Evolutionary conservation across 2,329 filamentous ascomycete genomes (phyloP), one percentile per base, ranked within the genome.

Genomic region (Lachnellula suecica): DNA sequence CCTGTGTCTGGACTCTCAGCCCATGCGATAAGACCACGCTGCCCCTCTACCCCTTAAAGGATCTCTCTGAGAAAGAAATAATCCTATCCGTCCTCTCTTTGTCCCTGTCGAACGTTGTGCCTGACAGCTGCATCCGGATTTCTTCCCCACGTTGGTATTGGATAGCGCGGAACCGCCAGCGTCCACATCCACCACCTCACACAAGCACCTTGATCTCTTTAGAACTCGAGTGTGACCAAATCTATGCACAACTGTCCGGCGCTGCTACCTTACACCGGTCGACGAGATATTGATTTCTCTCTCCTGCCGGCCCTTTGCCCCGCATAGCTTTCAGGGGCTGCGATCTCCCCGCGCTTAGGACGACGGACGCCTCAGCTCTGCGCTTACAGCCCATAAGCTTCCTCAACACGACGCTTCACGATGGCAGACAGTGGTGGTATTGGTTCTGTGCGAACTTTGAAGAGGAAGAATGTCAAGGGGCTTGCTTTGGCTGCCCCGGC

Each of bases 381-480:
- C 37, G 37, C 25, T 35, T 40, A 9, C 43, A 6, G 19, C 7
- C 31, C 11, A n/a, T 11, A 44, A 25, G 29, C 22, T 54, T 34
- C 6, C 13, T 11, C 29, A 38, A 13, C 13, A 15, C n/a, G 51
- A 48, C 22, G 15, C 31, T 38, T 40, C 51, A 56, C 71, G 60
- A 87, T 87, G 84, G 79, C 79, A 35, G 67, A 67, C 49, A 60
- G 51, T 63, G 42, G 42, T 15, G 42, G 35, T 27, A 83, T 85
- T 66, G 85, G 85, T 63, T 81, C 81, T 58, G 81, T 81, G 73
- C 82, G 83, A 73, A 95, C 94, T 57, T 88, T 99, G 86, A 97
- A 97, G 85, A 88, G 93, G 79, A 97, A 97, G 83, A 99, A 99
- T 71, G 88, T 96, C 72, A 97, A 97, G 77, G 93, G 92, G 34